phyloP scores from a whole-genome alignment of 331 rosid species.

The Pyracantha coccinea region DNA sequence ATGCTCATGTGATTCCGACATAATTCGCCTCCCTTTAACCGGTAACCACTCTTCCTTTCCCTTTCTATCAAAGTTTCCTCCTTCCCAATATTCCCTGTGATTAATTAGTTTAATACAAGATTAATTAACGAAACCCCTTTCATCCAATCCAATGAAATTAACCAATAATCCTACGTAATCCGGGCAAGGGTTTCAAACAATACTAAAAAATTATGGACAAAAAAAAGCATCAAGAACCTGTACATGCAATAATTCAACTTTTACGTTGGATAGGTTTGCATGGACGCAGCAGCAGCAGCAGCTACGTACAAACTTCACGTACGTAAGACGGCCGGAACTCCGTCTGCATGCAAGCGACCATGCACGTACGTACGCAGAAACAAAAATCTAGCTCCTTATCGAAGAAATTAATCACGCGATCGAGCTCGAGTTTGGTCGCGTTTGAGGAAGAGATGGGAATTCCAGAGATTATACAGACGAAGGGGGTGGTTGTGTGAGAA shows the following conservation, averaged over 20 bases:
- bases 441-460: not conserved
- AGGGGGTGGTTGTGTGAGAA: constrained; percentile 6
- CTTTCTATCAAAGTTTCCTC: not conserved
- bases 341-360: not conserved
- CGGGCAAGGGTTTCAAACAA: not conserved
- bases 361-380: not conserved
- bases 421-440: not conserved
- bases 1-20: not conserved
- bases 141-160: not conserved
- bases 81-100: not conserved
- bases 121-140: not conserved
- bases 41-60: not conserved
- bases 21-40: not conserved
- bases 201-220: not conserved
- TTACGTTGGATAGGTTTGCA: constrained; percentile 3
- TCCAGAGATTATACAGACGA: not conserved
- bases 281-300: not conserved
- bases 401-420: too few relatives aligned
- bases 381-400: not conserved
- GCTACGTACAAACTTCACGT: not conserved
- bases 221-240: not conserved
- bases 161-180: not conserved
- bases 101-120: not conserved
- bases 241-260: not conserved
- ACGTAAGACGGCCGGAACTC: not conserved